Evolutionary conservation across 495 filamentous ascomycete species (phyloP), one percentile per base, ranked within the genome.

Genomic region (Sporormia fimetaria): DNA sequence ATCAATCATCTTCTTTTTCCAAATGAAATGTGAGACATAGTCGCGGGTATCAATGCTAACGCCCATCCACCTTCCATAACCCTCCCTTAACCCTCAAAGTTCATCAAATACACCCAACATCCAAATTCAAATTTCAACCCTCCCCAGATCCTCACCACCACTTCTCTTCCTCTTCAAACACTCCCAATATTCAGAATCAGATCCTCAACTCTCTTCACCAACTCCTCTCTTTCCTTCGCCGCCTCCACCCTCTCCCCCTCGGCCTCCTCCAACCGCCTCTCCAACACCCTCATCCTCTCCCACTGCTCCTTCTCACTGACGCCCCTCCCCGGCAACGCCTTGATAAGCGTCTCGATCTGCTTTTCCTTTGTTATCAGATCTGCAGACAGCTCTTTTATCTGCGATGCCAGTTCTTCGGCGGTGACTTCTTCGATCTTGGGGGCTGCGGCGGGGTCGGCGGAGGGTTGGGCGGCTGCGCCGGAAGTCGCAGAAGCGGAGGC

Each of bases 351-450:
- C 64, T 98, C 90, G 51, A 96, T 90, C 71, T 94, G 87, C 66
- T 94, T 85, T 50, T 88, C 83, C 61, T 94, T 87, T 40, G 83
- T 62, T 36, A 98, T 79, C 0, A 98, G 67, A 54, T 94, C 88
- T 10, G 78, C 76, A 12, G 86, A 83, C 14, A 98, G 69, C 57
- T 98, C 87, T 23, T 73, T 61, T 56, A 92, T 77, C 7, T 79
- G 74, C 6, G 70, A 70, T 26, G 69, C 68, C 59, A 92, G 93
- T 10, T 68, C 67, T 26, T 75, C 68, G 76, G 65, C 47, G 82
- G 71, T 0, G 81, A 71, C 5, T 54, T 52, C 1, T 25, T 26
- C 9, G 18, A n/a, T 37, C 12, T 30, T 20, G 12, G 30, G 30
- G 17, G 18, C 26, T 30, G 29, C 12, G 33, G 31, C 21, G 21